Evolutionary conservation across 2,329 filamentous ascomycete species (phyloP), one percentile per base, ranked within the genome.

Genomic region (Xylaria sp.): DNA sequence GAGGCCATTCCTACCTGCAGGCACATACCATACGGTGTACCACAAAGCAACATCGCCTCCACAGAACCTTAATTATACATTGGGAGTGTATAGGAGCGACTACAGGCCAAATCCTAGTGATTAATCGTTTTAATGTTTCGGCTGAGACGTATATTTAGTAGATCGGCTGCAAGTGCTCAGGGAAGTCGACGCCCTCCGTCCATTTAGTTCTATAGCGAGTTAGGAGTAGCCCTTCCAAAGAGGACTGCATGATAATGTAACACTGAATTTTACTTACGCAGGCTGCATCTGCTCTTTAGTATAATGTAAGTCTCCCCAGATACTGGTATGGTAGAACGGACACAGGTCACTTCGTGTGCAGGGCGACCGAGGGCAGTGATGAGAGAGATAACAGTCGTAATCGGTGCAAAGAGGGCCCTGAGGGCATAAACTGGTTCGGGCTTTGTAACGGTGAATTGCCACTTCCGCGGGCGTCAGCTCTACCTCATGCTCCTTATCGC

Each of bases 91-190:
- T 47, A 47, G 27, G 29, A 49, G 37, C 17, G 46, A 52, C 43
- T 27, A 43, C 31, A 54, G 31, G 47, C 21, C 19, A 29, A n/a
- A 27, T 15, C 17, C n/a, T 35, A 38, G 29, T 27, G 11, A 53
- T 44, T 27, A 43, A 35, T 49, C 19, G 29, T n/a, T 44, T 38
- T 38, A 23, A 49, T 13, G 40, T 15, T 37, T 37, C 3, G 7
- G 33, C 17, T 41, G 15, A 19, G 25, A 38, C 9, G n/a, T 38
- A 56, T 43, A 44, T 54, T 48, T 15, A 43, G 43, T 15, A 35
- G 7, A 11, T 44, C 7, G 33, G 11, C 33, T 29, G 60, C 35
- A 67, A 85, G 87, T 90, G 86, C 82, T 85, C 90, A 29, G 87
- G 87, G 17, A 73, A 67, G 23, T 70, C 67, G 17, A 35, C 56